Percentiles rank a stretch among this genome's conserved stretches.
phyloP scores from a whole-genome alignment of 2,329 filamentous ascomycete genomes.

The Dactylellina leptospora region DNA sequence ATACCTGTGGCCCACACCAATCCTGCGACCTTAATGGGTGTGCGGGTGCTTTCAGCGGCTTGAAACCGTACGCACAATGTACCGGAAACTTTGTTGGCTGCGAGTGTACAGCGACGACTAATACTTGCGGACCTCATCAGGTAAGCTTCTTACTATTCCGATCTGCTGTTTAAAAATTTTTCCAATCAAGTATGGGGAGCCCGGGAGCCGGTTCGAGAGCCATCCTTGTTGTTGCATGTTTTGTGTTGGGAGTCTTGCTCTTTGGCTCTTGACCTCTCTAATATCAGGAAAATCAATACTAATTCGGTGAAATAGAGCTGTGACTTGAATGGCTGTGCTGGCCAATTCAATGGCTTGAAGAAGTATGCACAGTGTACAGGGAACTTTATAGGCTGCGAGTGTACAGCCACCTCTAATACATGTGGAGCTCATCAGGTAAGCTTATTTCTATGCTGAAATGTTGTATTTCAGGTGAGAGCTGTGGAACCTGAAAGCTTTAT shows the following conservation, averaged over 20 bases:
- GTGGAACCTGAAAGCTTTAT: constrained; percentile 9
- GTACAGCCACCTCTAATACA: neutral
- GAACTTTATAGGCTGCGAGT: constrained; percentile 16
- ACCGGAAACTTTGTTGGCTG: constrained; percentile 5
- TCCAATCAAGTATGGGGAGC: neutral
- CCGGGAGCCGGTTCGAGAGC: neutral
- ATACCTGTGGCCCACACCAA: constrained; percentile 15
- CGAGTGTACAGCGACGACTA: constrained; percentile 8
- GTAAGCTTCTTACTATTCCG: neutral
- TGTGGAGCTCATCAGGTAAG: constrained; percentile 3
- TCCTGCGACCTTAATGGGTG: constrained; percentile 1
- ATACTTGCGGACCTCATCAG: constrained; percentile 9
- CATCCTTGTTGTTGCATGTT: neutral
- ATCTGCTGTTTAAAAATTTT: constrained; percentile 1
- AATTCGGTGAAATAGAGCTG: constrained; percentile 13
- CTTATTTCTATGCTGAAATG: constrained; percentile 4
- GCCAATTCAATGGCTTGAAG: constrained; percentile 3
- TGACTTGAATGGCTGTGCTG: constrained; percentile 3
- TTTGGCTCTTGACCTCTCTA: neutral
- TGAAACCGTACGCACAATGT: constrained; percentile 1
- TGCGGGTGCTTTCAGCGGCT: constrained; percentile 6
- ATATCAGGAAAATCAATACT: neutral
- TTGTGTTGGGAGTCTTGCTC: neutral
- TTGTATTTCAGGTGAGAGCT: constrained; percentile 16
- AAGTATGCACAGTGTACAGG: constrained; percentile 15